These are phyloP conservation scores for Apiospora koreana DNA, from an alignment of 2,329 filamentous ascomycete species.

Conservation along the genomic window DNA sequence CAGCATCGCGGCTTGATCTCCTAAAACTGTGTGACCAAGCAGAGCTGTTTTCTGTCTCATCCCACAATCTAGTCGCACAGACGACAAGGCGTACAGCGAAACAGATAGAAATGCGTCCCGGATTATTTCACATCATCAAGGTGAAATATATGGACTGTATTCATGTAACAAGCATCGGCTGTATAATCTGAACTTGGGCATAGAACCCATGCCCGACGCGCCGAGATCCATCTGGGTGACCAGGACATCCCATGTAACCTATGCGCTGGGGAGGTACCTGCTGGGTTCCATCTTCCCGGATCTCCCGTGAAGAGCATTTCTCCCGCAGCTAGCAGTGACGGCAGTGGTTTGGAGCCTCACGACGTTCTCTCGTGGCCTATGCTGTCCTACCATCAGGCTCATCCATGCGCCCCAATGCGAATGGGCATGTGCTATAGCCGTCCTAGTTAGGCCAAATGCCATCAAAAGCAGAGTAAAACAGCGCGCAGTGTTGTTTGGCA, in stretches of 20 bases:
- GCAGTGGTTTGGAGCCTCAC: neutral
- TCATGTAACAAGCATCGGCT: neutral
- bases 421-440: neutral
- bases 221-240: neutral
- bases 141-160: neutral
- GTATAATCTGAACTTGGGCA: constrained; percentile 5
- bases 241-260: neutral
- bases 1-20: neutral
- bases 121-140: neutral
- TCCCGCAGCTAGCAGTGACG: neutral
- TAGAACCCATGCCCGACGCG: neutral
- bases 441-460: neutral
- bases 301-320: neutral
- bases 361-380: neutral
- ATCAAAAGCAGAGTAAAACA: neutral
- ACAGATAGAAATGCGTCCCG: neutral
- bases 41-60: neutral
- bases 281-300: neutral
- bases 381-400: neutral
- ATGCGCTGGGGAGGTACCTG: neutral
- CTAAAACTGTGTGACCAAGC: neutral
- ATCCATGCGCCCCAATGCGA: neutral
- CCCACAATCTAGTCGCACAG: neutral
- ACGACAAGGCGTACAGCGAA: neutral
- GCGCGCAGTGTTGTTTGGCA: neutral